Conservation (phyloP, 1,284 basidiomycete genomes). For the Volvariella surrecta region DNA sequence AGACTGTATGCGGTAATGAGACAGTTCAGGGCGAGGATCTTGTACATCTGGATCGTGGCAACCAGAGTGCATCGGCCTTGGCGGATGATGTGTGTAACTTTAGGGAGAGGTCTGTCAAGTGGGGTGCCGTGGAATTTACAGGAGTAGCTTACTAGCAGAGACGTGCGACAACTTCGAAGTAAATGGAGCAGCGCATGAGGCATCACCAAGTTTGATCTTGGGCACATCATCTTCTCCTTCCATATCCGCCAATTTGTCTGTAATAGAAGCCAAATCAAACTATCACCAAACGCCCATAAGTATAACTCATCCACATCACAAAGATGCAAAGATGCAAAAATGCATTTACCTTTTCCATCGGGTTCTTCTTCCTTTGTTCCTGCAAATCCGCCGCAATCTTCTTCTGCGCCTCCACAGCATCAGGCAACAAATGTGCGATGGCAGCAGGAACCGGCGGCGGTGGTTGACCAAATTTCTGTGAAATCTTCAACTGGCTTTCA, state of each 20-base stretch:
- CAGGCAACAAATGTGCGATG: slow-evolving; percentile 79
- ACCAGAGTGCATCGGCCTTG: slow-evolving; percentile 96
- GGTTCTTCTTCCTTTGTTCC: slow-evolving; percentile 68
- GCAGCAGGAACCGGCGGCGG: slow-evolving; percentile 85
- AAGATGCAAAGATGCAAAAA: too few species aligned
- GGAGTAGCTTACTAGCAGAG: slow-evolving; percentile 63
- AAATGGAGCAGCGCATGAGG: slow-evolving; percentile 94
- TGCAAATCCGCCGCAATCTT: slow-evolving; percentile 59
- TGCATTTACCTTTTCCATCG: slow-evolving; percentile 82
- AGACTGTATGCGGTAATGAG: slow-evolving; percentile 94
- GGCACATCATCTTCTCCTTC: slow-evolving; percentile 90
- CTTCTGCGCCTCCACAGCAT: slow-evolving; percentile 85
- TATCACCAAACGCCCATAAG: slow-evolving; percentile 21
- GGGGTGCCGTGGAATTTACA: slow-evolving; percentile 2
- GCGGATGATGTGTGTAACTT: slow-evolving; percentile 91
- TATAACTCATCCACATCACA: neutral
- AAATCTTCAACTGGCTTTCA: slow-evolving; percentile 87
- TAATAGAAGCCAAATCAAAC: slow-evolving; percentile 87
- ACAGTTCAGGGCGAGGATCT: slow-evolving; percentile 93
- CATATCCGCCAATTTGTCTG: slow-evolving; percentile 85
- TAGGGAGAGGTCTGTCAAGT: slow-evolving; percentile 8
- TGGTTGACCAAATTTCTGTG: slow-evolving; percentile 81
- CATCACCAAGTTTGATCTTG: slow-evolving; percentile 95
- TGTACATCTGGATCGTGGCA: slow-evolving; percentile 98
- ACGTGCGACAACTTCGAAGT: slow-evolving; percentile 94